Conservation (phyloP, 2,329 filamentous ascomycete genomes). For the Epichloe gansuensis region DNA sequence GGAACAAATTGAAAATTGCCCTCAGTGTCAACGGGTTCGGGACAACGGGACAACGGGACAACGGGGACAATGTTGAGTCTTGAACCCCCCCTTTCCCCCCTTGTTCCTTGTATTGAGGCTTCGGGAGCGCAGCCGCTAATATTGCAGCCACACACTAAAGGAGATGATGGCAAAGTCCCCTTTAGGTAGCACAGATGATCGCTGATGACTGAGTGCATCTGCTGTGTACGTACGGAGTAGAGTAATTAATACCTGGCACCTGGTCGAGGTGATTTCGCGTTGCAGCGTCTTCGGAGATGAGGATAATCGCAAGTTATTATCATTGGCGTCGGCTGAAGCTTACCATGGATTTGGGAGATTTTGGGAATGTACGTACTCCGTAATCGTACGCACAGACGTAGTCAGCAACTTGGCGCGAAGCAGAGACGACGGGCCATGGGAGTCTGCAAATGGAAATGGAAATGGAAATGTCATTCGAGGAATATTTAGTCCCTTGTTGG, state of each 20-base stretch:
- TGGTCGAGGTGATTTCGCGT: not conserved
- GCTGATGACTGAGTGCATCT: not conserved
- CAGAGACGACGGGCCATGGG: too few relatives aligned
- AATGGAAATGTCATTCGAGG: too few relatives aligned
- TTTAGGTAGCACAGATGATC: not conserved
- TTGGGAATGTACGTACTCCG: not conserved
- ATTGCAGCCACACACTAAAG: not conserved
- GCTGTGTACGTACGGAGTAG: not conserved
- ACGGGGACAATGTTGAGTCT: too few relatives aligned
- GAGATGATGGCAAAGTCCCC: not conserved
- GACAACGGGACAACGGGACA: too few relatives aligned
- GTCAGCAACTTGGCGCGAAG: too few relatives aligned
- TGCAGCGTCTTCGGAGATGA: not conserved
- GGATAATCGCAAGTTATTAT: too few relatives aligned
- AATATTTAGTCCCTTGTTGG: too few relatives aligned
- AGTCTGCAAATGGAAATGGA: too few relatives aligned
- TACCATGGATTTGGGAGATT: not conserved
- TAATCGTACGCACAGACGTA: too few relatives aligned
- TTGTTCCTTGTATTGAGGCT: constrained; percentile 2
- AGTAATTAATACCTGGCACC: not conserved
- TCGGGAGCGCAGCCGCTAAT: constrained; percentile 3
- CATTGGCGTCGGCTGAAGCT: not conserved
- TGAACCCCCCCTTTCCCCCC: too few relatives aligned
- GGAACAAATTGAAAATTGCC: too few relatives aligned
- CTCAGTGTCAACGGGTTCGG: too few relatives aligned